Evolutionary conservation across 2,329 filamentous ascomycete genomes (phyloP), one percentile per base, ranked within the genome.

Genomic region (Arthroderma uncinatum): DNA sequence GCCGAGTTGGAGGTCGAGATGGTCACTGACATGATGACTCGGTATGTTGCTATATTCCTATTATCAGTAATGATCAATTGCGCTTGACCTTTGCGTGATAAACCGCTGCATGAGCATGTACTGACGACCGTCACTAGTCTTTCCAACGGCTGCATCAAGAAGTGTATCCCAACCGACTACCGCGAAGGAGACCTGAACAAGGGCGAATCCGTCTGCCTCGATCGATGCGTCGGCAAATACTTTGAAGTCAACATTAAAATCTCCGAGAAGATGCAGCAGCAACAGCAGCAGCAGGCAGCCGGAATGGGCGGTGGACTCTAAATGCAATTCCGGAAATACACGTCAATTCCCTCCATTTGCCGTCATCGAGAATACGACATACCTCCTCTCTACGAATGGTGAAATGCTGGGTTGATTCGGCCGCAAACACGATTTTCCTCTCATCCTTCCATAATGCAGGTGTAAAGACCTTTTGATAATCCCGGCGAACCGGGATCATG

Each of bases 161-260:
- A 98, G 79, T 98, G 93, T 77, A 82, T 98, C 65, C 92, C 92
- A 61, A 80, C 78, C 68, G 84, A 92, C 67, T 98, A 97, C 83
- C 89, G 90, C 72, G 93, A 98, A 78, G 84, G 82, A 73, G 92
- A 98, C 67, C 84, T 98, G 68, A 95, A 96, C 83, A 98, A 98
- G 79, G 94, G 91, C 80, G 93, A 98, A 77, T 90, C 87, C 65
- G 93, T 98, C 66, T 98, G 94, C 78, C 84, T 98, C 66, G 93
- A 98, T 78, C 89, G 93, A 69, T 98, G 94, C 77, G 88, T 94
- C 58, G 82, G 87, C 70, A 98, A 98, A 79, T 98, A 97, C 79
- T 96, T 98, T 77, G 92, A 97, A 67, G 91, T 95, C 68, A 95
- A 95, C 74, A 84, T 95, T 79, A 97, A 96, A 79, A 89, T 97